These are phyloP conservation scores for Euphorbia celastroides DNA, from an alignment of 441 rosid genomes.

Conservation along the genomic window DNA sequence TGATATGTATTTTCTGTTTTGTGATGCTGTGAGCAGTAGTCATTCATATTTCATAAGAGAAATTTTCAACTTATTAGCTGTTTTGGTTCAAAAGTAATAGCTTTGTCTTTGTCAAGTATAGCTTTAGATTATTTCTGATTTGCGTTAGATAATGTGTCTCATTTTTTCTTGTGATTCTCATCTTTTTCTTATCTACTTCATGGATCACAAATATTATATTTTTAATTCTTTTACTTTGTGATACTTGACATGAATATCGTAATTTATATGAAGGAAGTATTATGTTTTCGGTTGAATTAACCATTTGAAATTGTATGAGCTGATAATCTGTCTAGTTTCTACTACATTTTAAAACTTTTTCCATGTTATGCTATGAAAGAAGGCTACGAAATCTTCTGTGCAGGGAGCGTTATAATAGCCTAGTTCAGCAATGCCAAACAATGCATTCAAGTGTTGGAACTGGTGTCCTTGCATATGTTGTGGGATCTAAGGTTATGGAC, in stretches of 20 bases:
- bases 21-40: background rate
- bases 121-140: background rate
- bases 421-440: conserved; percentile 69
- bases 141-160: background rate
- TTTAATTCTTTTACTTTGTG: background rate
- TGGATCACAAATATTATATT: background rate
- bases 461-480: conserved; percentile 85
- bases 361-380: background rate
- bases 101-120: background rate
- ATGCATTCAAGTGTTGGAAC: conserved; percentile 97
- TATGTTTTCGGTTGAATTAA: background rate
- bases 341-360: background rate
- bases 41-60: background rate
- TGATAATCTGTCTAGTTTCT: background rate
- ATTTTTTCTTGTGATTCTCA: background rate
- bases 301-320: conserved; percentile 2
- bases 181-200: background rate
- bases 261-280: background rate
- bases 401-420: conserved; percentile 71
- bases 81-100: background rate
- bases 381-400: conserved; percentile 24
- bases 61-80: background rate
- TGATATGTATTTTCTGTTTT: background rate
- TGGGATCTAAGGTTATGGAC: conserved; percentile 97
- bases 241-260: background rate